Evolutionary conservation across 208 protist species (phyloP), one percentile per base, ranked within the genome.

Genomic region (Lotmaria passim): DNA sequence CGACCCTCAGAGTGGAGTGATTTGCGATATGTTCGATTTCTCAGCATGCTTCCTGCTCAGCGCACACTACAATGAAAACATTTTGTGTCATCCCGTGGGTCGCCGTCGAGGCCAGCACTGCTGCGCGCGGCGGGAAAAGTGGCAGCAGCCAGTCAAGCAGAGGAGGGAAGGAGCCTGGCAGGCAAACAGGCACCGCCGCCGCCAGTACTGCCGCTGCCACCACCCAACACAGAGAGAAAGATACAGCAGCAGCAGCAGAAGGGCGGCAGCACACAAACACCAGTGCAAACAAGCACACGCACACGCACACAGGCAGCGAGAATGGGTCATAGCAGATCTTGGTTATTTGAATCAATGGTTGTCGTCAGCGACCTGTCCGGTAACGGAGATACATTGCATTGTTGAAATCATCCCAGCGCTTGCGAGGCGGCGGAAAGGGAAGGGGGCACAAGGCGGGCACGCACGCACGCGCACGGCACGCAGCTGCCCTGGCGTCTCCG

Each of bases 321-420:
- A 6, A 60, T 46, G 11, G 7, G 55, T 89, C 82, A 92, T 92
- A 85, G 83, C 83, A 89, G 82, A 91, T 91, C 85, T 91, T 91
- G 81, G 85, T 85, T 80, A 69, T 69, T 82, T 24, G 65, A 79
- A 69, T 82, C 79, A 87, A 86, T 84, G 62, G 74, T 78, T 84
- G 76, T 91, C 85, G 85, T 87, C 85, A 87, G 57, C 44, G 62
- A 43, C 41, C 50, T 55, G 51, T 87, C 76, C 60, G 73, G 70
- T 75, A 79, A 87, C 72, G 75, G 79, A 85, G 79, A 65, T 73
- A 73, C 67, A 73, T 56, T 65, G 56, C 44, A 55, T 46, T 55
- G 41, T 58, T 64, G 26, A 33, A 56, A 59, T 73, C 67, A 73
- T 64, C 56, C 41, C 30, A 17, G 28, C 7, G 15, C 28, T 21